These are phyloP conservation scores for Globisporangium carolinianum DNA, from an alignment of 352 stramenopile genomes.

Conservation along the genomic window DNA sequence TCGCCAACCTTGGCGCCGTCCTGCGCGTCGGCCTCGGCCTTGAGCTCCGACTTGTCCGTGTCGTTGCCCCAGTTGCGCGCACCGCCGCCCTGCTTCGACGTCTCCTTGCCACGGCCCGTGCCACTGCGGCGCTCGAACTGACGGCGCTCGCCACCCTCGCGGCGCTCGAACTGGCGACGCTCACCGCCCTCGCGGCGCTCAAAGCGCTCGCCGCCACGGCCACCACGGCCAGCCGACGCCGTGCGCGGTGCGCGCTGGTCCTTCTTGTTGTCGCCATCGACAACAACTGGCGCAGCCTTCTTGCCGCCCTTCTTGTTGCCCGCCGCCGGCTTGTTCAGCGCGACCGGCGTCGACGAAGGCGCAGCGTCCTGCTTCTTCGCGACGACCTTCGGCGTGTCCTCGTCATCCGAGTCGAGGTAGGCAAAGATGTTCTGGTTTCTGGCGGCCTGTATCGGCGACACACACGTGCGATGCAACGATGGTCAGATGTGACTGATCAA, in stretches of 20 bases:
- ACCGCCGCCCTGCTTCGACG: slow-evolving; percentile 92
- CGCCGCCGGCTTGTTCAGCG: slow-evolving; percentile 77
- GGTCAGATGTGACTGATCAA: not conserved
- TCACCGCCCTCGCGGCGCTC: slow-evolving; percentile 49
- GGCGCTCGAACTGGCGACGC: slow-evolving; percentile 90
- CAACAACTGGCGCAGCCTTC: slow-evolving; percentile 33
- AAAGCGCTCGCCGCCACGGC: slow-evolving; percentile 39
- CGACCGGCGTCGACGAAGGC: slow-evolving; percentile 43
- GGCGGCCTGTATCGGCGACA: slow-evolving; percentile 19
- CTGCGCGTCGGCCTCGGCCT: slow-evolving; percentile 44
- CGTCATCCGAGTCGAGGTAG: slow-evolving; percentile 71
- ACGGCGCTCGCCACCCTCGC: slow-evolving; percentile 82
- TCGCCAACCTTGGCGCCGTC: slow-evolving; percentile 39
- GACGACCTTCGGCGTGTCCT: slow-evolving; percentile 59
- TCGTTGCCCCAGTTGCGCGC: slow-evolving; percentile 96
- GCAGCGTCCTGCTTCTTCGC: slow-evolving; percentile 41
- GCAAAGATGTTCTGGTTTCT: slow-evolving; percentile 67
- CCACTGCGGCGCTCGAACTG: slow-evolving; percentile 92
- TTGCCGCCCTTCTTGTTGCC: slow-evolving; percentile 79
- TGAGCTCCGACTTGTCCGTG: slow-evolving; percentile 87
- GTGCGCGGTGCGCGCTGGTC: slow-evolving; percentile 38
- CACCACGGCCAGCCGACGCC: slow-evolving; percentile 35
- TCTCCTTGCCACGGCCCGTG: slow-evolving; percentile 94
- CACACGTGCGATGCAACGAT: not conserved
- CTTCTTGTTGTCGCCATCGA: slow-evolving; percentile 47